phyloP scores from a whole-genome alignment of 257 asterid genomes.

The Echium plantagineum region DNA sequence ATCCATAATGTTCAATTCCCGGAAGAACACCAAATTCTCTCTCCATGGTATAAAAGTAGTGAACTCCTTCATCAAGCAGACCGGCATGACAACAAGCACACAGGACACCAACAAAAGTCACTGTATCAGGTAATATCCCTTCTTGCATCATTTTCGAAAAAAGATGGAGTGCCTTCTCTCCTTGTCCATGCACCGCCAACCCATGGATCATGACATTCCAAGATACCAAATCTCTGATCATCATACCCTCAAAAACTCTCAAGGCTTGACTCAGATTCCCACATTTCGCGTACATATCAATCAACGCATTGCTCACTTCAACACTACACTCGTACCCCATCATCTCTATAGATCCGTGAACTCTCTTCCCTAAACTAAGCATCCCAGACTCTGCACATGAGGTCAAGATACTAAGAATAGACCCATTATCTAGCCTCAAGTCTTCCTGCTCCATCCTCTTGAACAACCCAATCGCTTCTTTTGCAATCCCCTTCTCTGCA shows the following conservation, averaged over 20 bases:
- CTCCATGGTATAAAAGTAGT: not conserved
- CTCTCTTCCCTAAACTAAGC: constrained; percentile 57
- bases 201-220: not conserved
- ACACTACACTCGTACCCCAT: constrained; percentile 22
- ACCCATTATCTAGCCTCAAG: constrained; percentile 39
- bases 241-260: not conserved
- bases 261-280: constrained; percentile 22
- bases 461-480: constrained; percentile 50
- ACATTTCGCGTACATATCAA: constrained; percentile 83
- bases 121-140: not conserved
- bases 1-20: not conserved
- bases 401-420: constrained; percentile 48
- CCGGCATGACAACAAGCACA: not conserved
- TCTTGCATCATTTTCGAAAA: not conserved
- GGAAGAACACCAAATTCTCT: not conserved
- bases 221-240: not conserved
- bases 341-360: constrained; percentile 32
- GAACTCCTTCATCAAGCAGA: not conserved
- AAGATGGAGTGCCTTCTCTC: not conserved
- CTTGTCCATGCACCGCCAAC: not conserved
- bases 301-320: constrained; percentile 47
- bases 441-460: constrained; percentile 33
- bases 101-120: not conserved
- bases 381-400: constrained; percentile 68
- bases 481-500: constrained; percentile 54